Base-by-base conservation (phyloP, 495 filamentous ascomycete species). In the Recurvomyces mirabilis region DNA sequence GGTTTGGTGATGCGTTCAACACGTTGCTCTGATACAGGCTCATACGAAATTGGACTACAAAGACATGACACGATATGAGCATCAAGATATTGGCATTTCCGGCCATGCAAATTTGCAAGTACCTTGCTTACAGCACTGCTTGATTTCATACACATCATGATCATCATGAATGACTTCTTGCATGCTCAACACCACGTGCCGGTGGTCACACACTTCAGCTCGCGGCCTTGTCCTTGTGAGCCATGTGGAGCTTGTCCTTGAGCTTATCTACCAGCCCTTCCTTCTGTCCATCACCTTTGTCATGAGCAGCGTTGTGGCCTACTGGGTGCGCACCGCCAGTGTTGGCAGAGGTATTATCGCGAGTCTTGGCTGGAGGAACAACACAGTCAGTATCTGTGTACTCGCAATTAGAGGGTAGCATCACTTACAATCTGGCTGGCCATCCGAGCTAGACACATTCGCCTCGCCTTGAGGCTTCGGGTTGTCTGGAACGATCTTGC, bases 401-500 rank as follows among this genome's bases (percentile, higher is more conserved):
- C 23, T 5, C n/a, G 5, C 12, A 17, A 26, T 7, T 11, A 30
- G 10, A 33, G 22, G 24, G 11, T 14, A 12, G 32, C 6, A 29
- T 29, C 26, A 39, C 49, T 26, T 39, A 48, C 49, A 15, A 17
- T 19, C 30, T 3, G 44, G 39, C 33, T 53, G 43, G 7, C 44
- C 44, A 5, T 35, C 36, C 2, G 13, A 12, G 33, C 49, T 53
- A 18, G 17, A 28, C 7, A 46, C 22, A 5, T 28, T 28, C 14
- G 14, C 33, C 18, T 38, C 44, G 18, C 20, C 28, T 25, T 39
- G 4, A 23, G 23, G 46, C 37, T 41, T 32, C 20, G 42, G 43
- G 42, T 34, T 35, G 14, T 47, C 49, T 15, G 49, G 49, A 15
- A 54, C 46, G 17, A 46, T 38, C 15, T 54, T 36, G 41, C 46